These are phyloP conservation scores for Flaveria trinervia DNA, from an alignment of 129 eudicot species.

Conservation along the genomic window DNA sequence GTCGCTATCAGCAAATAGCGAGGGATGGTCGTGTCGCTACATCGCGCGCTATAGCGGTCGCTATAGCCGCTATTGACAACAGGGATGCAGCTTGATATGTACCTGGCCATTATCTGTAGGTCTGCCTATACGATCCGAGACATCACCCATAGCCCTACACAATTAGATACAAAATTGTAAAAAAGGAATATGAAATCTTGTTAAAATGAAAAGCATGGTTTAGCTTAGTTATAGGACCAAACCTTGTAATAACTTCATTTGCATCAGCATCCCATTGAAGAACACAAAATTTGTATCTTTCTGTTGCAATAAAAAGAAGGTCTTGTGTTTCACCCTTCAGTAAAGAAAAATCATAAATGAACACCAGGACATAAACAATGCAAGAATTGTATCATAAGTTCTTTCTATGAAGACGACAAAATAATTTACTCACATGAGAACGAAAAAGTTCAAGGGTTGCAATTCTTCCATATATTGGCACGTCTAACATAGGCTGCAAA, in stretches of 20 bases:
- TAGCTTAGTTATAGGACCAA: conserved; percentile 20
- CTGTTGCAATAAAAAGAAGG: conserved; percentile 89
- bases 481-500: conserved; percentile 86
- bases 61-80: no score
- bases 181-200: neutral
- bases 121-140: conserved; percentile 95
- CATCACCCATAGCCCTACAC: conserved; percentile 94
- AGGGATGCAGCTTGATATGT: conserved; percentile 9
- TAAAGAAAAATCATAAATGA: conserved; percentile 7
- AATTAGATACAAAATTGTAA: conserved; percentile 17
- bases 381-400: neutral
- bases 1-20: no score
- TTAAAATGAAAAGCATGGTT: neutral
- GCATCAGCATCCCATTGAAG: conserved; percentile 93
- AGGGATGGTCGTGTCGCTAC: no score
- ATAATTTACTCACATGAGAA: conserved; percentile 75
- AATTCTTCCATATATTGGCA: conserved; percentile 94
- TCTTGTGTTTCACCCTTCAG: conserved; percentile 95
- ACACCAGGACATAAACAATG: neutral
- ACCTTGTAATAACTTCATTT: conserved; percentile 89
- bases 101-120: conserved; percentile 99
- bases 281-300: conserved; percentile 92
- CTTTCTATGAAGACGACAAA: neutral
- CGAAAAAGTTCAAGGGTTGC: conserved; percentile 95
- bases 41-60: no score